Evolutionary conservation across 1,284 basidiomycete genomes (phyloP).

Genomic region (Cutaneotrichosporon dermatis): DNA sequence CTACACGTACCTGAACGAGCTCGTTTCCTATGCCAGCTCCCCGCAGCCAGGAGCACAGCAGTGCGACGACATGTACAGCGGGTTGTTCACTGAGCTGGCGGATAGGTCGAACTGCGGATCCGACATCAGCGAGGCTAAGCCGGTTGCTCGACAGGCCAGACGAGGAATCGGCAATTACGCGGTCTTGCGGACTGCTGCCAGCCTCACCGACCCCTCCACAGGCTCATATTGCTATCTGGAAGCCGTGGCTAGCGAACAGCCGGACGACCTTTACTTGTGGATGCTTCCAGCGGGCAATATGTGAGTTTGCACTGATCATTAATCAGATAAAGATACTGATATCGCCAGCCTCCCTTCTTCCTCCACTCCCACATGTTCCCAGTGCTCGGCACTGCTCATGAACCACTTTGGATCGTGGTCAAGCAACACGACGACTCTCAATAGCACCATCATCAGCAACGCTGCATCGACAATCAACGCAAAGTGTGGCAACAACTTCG

Average conservation of each 20-base stretch:
- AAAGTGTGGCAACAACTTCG: conserved; percentile 35
- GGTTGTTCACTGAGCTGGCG: conserved; percentile 19
- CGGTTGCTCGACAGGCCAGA: conserved; percentile 28
- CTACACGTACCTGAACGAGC: conserved; percentile 59
- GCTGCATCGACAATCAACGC: conserved; percentile 35
- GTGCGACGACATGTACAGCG: conserved; percentile 33
- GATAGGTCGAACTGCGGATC: conserved; percentile 35
- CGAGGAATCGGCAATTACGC: conserved; percentile 40
- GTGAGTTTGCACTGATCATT: conserved; percentile 27
- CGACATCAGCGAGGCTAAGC: conserved; percentile 29
- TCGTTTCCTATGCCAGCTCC: conserved; percentile 50
- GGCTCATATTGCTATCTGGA: conserved; percentile 45
- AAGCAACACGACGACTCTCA: conserved; percentile 31
- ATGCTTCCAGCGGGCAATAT: conserved; percentile 36
- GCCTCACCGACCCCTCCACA: conserved; percentile 30
- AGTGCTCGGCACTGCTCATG: conserved; percentile 39
- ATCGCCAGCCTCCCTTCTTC: conserved; percentile 32
- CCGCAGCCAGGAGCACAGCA: conserved; percentile 21
- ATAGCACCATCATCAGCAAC: conserved; percentile 29
- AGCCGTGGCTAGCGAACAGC: conserved; percentile 27
- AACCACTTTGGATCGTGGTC: conserved; percentile 27
- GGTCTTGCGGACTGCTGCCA: conserved; percentile 36
- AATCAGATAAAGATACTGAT: too few species aligned
- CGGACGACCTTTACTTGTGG: conserved; percentile 48
- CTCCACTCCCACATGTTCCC: conserved; percentile 42